Conservation (phyloP, 169 alveolate species). For the Theileria luwenshuni region DNA sequence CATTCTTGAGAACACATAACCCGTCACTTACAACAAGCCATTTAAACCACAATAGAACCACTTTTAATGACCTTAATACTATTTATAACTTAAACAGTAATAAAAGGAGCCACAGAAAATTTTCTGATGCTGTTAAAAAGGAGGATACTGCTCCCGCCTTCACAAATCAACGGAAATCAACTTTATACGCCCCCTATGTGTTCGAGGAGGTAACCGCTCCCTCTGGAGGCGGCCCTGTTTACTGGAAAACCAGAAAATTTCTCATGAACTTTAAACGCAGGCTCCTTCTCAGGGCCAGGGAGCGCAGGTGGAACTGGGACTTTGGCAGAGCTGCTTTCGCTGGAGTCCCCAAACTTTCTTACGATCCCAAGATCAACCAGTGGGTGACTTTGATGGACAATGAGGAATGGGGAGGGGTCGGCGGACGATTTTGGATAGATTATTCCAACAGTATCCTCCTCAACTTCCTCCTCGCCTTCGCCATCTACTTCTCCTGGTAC, state of each 20-base stretch:
- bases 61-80: no score
- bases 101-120: constrained; percentile 3
- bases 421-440: constrained; percentile 75
- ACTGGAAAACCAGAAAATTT: constrained; percentile 67
- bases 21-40: no score
- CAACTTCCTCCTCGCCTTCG: constrained; percentile 72
- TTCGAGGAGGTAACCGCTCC: constrained; percentile 68
- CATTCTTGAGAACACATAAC: no score
- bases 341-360: constrained; percentile 78
- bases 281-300: constrained; percentile 48
- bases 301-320: constrained; percentile 69
- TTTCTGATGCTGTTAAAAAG: neutral
- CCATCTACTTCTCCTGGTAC: constrained; percentile 71
- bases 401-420: constrained; percentile 82
- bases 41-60: no score
- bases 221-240: constrained; percentile 73
- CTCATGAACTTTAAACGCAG: constrained; percentile 51
- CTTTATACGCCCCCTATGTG: constrained; percentile 57
- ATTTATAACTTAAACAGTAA: no score
- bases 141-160: neutral
- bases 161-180: constrained; percentile 13
- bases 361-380: constrained; percentile 78
- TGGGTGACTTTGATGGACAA: constrained; percentile 75
- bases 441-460: constrained; percentile 68
- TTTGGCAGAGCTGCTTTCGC: constrained; percentile 70